These are phyloP conservation scores for Pseudonitzschia delicatissima DNA, from an alignment of 108 stramenopile species.

Conservation along the genomic window DNA sequence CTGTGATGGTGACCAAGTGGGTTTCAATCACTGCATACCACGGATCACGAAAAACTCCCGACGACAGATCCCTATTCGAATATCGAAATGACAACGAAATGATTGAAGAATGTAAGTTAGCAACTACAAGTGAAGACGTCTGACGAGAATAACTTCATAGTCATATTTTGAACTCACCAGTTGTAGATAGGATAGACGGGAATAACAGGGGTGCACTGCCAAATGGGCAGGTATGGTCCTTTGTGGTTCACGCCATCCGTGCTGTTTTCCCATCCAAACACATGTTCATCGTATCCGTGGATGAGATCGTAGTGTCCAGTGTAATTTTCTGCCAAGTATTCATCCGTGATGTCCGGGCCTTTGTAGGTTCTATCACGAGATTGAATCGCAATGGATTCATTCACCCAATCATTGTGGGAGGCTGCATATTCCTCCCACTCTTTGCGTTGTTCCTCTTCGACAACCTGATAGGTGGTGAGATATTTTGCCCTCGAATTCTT, in stretches of 20 bases:
- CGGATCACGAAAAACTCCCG: no score
- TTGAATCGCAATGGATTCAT: no score
- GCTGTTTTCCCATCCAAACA: constrained; percentile 26
- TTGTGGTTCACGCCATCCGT: constrained; percentile 22
- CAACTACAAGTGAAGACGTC: no score
- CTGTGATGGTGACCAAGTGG: no score
- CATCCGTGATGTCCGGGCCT: background rate
- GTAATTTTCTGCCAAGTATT: background rate
- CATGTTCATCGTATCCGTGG: constrained; percentile 35
- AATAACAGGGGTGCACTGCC: constrained; percentile 35
- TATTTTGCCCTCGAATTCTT: background rate
- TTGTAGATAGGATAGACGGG: constrained; percentile 13
- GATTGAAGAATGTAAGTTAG: no score
- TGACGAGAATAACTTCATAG: background rate
- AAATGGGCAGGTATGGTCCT: constrained; percentile 14
- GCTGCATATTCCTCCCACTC: constrained; percentile 21
- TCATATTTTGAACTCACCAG: background rate
- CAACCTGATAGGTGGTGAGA: background rate
- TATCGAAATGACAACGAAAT: no score
- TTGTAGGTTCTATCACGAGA: no score
- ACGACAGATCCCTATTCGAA: background rate
- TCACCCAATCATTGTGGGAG: background rate
- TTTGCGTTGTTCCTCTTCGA: background rate
- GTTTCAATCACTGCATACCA: no score
- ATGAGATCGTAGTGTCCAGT: background rate